phyloP scores from a whole-genome alignment of 2,329 filamentous ascomycete species.

The Leptographium galeiforme region DNA sequence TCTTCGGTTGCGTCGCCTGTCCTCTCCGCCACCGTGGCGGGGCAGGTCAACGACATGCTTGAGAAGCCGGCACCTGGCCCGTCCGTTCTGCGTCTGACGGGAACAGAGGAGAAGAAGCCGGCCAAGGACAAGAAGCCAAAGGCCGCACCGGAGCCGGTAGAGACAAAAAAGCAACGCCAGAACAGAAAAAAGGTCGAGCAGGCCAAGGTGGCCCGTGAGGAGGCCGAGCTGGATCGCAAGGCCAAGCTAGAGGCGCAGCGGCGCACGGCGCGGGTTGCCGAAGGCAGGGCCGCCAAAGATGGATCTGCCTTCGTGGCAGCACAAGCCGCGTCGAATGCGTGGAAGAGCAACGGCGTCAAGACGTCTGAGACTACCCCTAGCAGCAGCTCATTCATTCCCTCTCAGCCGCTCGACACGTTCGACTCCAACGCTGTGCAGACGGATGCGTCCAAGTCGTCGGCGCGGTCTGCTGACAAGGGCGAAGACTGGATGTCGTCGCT shows the following conservation, averaged over 20 bases:
- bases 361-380: slow-evolving; percentile 19
- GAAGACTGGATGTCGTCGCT: slow-evolving; percentile 36
- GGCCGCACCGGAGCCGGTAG: slow-evolving; percentile 46
- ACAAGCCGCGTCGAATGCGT: slow-evolving; percentile 23
- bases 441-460: slow-evolving; percentile 15
- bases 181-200: slow-evolving; percentile 80
- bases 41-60: slow-evolving; percentile 83
- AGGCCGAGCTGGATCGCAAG: slow-evolving; percentile 68
- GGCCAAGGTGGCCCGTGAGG: slow-evolving; percentile 59
- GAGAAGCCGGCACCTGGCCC: slow-evolving; percentile 56
- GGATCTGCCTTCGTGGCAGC: slow-evolving; percentile 47
- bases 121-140: slow-evolving; percentile 49
- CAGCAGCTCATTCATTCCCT: slow-evolving; percentile 22
- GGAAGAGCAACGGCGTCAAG: slow-evolving; percentile 20
- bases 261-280: slow-evolving; percentile 65
- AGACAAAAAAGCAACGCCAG: slow-evolving; percentile 93
- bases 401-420: slow-evolving; percentile 46
- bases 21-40: slow-evolving; percentile 40
- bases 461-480: slow-evolving; percentile 18
- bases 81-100: slow-evolving; percentile 66
- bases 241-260: slow-evolving; percentile 69
- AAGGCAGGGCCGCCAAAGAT: slow-evolving; percentile 73
- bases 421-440: slow-evolving; percentile 21
- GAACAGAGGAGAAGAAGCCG: slow-evolving; percentile 38
- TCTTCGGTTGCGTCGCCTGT: slow-evolving; percentile 57